These are phyloP conservation scores for Cyclanthera cordifolia DNA, from an alignment of 306 rosid genomes.

Conservation along the genomic window DNA sequence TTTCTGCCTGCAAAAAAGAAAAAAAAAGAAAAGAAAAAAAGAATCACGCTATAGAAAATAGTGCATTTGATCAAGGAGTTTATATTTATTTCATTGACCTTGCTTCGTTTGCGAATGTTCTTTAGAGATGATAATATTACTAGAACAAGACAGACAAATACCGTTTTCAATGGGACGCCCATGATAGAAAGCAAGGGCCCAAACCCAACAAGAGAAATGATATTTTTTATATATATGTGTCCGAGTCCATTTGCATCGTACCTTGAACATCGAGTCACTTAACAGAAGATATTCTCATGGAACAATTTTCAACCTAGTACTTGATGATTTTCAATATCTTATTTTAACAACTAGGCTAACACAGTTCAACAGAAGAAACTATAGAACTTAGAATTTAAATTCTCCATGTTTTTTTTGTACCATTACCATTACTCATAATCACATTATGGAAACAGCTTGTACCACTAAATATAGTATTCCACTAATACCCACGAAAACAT, in stretches of 20 bases:
- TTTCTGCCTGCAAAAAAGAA: constrained; percentile 56
- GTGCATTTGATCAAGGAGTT: constrained; percentile 1
- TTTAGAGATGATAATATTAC: background rate
- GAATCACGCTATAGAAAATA: constrained; percentile 10
- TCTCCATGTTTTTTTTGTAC: background rate
- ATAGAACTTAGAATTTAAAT: background rate
- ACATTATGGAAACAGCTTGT: background rate
- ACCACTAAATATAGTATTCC: constrained; percentile 1
- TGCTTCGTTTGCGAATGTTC: background rate
- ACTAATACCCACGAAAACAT: background rate
- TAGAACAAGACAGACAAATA: background rate
- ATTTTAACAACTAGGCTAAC: no score
- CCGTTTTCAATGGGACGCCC: background rate
- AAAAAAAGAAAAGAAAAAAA: no score
- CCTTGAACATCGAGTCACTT: no score
- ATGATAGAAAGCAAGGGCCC: background rate
- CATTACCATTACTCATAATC: background rate
- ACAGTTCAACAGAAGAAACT: background rate
- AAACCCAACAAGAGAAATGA: background rate
- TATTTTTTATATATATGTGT: no score
- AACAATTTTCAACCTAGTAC: no score
- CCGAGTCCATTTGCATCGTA: no score
- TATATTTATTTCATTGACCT: background rate
- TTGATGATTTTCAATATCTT: no score
- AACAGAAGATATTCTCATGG: no score